Conservation (phyloP, 305 asterid genomes). For the Solanum hybrid region DNA sequence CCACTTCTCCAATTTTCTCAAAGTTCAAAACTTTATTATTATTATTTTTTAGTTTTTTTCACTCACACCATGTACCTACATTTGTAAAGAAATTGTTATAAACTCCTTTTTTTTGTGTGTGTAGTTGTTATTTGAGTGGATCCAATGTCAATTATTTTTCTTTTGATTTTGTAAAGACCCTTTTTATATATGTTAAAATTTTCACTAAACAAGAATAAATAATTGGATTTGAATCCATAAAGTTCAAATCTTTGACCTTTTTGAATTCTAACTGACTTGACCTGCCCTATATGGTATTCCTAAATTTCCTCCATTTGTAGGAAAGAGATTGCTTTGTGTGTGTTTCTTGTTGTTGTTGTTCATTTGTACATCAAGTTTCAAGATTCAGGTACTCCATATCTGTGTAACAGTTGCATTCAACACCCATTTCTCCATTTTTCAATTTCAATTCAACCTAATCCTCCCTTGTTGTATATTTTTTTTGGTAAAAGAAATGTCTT, state of each 20-base stretch:
- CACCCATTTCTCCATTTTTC: background rate
- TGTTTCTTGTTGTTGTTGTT: background rate
- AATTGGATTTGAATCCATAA: background rate
- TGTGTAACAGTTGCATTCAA: background rate
- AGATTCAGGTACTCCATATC: background rate
- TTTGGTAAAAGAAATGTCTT: background rate
- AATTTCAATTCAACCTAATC: background rate
- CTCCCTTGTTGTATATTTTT: background rate
- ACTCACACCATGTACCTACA: background rate
- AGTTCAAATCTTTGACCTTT: background rate
- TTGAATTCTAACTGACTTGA: background rate
- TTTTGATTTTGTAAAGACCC: background rate
- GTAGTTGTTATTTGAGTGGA: background rate
- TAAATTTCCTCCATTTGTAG: background rate
- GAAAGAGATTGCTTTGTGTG: background rate
- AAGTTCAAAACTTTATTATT: background rate
- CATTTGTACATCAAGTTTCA: background rate
- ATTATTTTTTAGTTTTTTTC: background rate
- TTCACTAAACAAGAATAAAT: background rate
- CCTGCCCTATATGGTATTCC: background rate
- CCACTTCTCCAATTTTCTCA: background rate
- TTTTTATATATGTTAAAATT: background rate
- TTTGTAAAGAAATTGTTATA: background rate
- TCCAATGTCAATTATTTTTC: background rate
- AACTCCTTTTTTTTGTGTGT: background rate